phyloP scores from a whole-genome alignment of 1,284 basidiomycete genomes.

The Sporisorium scitamineum region DNA sequence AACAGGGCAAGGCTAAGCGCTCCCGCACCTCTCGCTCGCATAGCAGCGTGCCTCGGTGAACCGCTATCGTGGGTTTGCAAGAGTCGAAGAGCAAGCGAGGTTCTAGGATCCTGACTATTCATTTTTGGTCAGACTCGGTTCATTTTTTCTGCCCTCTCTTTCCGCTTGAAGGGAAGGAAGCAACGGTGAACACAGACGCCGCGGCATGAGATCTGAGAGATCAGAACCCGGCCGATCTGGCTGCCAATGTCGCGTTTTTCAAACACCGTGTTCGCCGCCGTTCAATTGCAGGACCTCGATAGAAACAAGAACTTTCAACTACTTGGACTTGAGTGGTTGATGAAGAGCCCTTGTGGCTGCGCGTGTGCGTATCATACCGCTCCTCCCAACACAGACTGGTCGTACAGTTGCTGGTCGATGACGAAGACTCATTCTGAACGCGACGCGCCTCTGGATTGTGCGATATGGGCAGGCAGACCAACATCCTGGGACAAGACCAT shows the following conservation, averaged over 20 bases:
- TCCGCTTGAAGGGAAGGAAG: too few relatives aligned
- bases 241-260: not conserved
- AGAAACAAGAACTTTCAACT: not conserved
- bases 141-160: too few relatives aligned
- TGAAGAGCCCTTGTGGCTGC: not conserved
- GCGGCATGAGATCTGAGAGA: not conserved
- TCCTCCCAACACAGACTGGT: too few relatives aligned
- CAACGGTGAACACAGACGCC: not conserved
- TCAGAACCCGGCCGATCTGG: not conserved
- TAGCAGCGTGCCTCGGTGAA: slow-evolving; percentile 23
- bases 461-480: too few relatives aligned
- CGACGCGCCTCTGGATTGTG: not conserved
- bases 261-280: slow-evolving; percentile 1
- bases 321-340: too few relatives aligned
- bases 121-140: too few relatives aligned
- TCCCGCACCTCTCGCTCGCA: slow-evolving; percentile 6
- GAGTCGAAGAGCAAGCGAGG: not conserved
- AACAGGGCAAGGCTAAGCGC: slow-evolving; percentile 13
- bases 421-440: not conserved
- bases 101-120: not conserved
- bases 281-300: not conserved
- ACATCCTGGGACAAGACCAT: not conserved
- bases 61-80: not conserved
- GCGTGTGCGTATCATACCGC: too few relatives aligned
- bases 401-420: not conserved